These are phyloP conservation scores for Kwoniella shandongensis DNA, from an alignment of 768 basidiomycete genomes.

Conservation along the genomic window DNA sequence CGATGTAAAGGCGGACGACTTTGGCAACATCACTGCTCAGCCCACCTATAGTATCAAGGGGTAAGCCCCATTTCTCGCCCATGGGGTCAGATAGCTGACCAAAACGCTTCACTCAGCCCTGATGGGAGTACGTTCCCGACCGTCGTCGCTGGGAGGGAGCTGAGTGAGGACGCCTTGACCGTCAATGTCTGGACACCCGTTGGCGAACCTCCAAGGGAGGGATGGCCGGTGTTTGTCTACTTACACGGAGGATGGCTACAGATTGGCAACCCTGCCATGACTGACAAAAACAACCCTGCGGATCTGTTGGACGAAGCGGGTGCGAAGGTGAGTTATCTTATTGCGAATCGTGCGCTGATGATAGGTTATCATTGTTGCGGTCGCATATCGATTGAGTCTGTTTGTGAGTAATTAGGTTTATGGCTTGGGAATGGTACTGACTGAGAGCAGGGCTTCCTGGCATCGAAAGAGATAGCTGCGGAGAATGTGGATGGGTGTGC, in stretches of 20 bases:
- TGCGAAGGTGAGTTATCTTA: constrained; percentile 5
- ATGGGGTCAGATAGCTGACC: too few species aligned
- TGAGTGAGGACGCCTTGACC: constrained; percentile 25
- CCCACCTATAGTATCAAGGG: too few species aligned
- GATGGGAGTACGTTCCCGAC: too few species aligned
- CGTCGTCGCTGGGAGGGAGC: too few species aligned
- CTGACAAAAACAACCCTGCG: constrained; percentile 8
- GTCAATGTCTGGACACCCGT: constrained; percentile 26
- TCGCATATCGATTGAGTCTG: background rate
- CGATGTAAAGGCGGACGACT: too few species aligned
- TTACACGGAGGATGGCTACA: constrained; percentile 27
- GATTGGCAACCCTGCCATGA: constrained; percentile 25
- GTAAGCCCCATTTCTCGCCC: too few species aligned
- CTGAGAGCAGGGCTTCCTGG: constrained; percentile 20
- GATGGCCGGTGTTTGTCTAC: constrained; percentile 19
- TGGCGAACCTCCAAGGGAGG: constrained; percentile 15
- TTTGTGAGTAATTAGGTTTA: background rate
- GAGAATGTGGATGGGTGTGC: constrained; percentile 22
- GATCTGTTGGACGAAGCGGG: constrained; percentile 12
- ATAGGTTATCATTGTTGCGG: too few species aligned
- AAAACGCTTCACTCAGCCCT: too few species aligned
- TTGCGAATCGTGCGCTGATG: too few species aligned
- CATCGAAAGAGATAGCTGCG: constrained; percentile 16
- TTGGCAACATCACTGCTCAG: too few species aligned
- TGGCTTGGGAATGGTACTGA: too few species aligned